A percentile compares a stretch with the other conserved stretches of the same genome.
phyloP scores from a whole-genome alignment of 2,329 filamentous ascomycete species.

The Beauveria sp. region DNA sequence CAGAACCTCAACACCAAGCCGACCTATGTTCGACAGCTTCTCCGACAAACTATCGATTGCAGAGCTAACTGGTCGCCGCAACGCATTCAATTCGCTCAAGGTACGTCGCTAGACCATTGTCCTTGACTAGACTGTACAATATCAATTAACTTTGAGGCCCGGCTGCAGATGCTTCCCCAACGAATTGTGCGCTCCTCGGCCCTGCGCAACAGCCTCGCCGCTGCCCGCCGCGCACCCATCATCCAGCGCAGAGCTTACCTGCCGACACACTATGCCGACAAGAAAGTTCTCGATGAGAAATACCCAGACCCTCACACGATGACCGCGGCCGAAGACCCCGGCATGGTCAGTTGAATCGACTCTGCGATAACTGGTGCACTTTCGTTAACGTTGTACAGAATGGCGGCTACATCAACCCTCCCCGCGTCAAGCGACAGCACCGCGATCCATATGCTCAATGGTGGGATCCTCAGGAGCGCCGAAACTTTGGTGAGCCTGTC shows the following conservation, averaged over 20 bases:
- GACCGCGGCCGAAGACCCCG: constrained; percentile 56
- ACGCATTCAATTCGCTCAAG: constrained; percentile 24
- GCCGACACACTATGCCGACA: constrained; percentile 40
- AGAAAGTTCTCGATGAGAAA: constrained; percentile 41
- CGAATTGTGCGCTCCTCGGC: constrained; percentile 46
- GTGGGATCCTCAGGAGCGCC: constrained; percentile 96
- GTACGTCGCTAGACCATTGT: constrained; percentile 16
- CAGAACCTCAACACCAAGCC: constrained; percentile 15
- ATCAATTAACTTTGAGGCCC: constrained; percentile 13
- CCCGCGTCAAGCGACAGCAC: constrained; percentile 75
- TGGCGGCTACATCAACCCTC: constrained; percentile 75
- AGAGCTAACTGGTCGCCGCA: constrained; percentile 30
- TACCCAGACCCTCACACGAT: constrained; percentile 40
- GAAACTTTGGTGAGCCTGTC: constrained; percentile 92
- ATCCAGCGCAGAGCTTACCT: constrained; percentile 51
- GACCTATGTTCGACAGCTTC: constrained; percentile 18
- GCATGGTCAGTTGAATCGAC: constrained; percentile 45
- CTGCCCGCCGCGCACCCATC: constrained; percentile 42
- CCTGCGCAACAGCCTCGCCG: constrained; percentile 35
- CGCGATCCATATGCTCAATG: constrained; percentile 89
- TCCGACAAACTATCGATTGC: constrained; percentile 21
- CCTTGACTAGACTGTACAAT: not conserved
- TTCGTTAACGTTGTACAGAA: constrained; percentile 46
- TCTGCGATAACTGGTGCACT: not conserved
- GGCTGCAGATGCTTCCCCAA: constrained; percentile 51